These are phyloP conservation scores for Xerocomus minutiporus DNA, from an alignment of 1,284 basidiomycete species.

Conservation along the genomic window DNA sequence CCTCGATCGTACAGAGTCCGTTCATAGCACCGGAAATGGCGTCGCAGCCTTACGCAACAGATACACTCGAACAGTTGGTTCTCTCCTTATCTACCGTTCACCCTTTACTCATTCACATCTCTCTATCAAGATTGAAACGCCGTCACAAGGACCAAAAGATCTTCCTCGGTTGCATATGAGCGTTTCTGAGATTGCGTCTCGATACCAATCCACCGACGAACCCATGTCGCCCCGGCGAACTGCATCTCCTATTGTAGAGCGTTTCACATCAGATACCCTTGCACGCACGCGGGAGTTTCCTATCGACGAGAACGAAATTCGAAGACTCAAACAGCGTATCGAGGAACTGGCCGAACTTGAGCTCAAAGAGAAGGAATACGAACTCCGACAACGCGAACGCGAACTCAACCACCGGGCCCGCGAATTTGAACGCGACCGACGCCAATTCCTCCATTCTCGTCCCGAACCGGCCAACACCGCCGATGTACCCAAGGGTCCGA, in stretches of 20 bases:
- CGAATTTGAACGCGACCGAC: conserved; percentile 52
- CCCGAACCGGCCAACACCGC: conserved; percentile 17
- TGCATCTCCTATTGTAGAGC: conserved; percentile 32
- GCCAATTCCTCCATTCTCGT: conserved; percentile 36
- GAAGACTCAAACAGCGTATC: conserved; percentile 41
- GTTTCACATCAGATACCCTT: conserved; percentile 18
- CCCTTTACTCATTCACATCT: conserved; percentile 4
- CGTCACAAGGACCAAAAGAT: conserved; percentile 57
- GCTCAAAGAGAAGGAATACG: conserved; percentile 49
- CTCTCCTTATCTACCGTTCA: conserved; percentile 1
- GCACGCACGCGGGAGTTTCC: conserved; percentile 12
- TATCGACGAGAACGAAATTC: conserved; percentile 33
- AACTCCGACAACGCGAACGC: conserved; percentile 53
- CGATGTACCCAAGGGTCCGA: conserved; percentile 27
- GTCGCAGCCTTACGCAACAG: conserved; percentile 66
- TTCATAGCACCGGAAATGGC: conserved; percentile 50
- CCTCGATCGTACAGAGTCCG: conserved; percentile 47
- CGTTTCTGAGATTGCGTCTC: conserved; percentile 61
- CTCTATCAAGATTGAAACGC: conserved; percentile 41
- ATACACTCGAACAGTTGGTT: conserved; percentile 54
- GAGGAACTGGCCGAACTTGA: conserved; percentile 51
- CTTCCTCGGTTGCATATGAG: conserved; percentile 57
- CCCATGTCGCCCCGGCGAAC: conserved; percentile 34
- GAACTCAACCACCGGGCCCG: conserved; percentile 51
- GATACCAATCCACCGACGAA: conserved; percentile 49